Evolutionary conservation across 768 basidiomycete genomes (phyloP), one percentile per base, ranked within the genome.

Genomic region (Megacollybia marginata): DNA sequence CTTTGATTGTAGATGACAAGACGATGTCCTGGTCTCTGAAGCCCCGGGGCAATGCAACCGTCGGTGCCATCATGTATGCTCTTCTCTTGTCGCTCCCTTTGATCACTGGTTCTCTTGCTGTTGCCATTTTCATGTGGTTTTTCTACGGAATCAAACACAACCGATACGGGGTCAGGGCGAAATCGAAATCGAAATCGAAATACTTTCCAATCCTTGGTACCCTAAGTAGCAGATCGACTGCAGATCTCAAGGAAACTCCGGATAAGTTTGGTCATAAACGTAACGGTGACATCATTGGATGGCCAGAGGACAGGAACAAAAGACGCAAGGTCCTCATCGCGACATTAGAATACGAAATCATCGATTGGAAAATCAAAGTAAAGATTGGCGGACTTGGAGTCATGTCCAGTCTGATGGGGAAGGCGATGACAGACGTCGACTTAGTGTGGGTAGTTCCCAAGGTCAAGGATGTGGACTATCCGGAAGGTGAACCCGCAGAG

Each of bases 351-450:
- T 96, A 96, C 67, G 93, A 96, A 65, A 88, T 96, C 62, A 83
- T 96, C 60, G 93, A 95, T 62, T 96, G 93, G 92, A 94, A 94
- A 68, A 68, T 94, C 54, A 96, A 96, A 68, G 93, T 96, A 73
- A 95, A 95, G 75, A 95, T 95, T 55, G 93, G 93, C 70, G 93
- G 93, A 67, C 76, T 96, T 16, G 93, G 93, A 74, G 93, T 95
- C 70, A 96, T 96, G 93, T 95, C 93, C 3, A 85, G 85, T 66
- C 73, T 96, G 33, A 96, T 96, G 93, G 93, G 93, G 55, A 96
- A 95, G 66, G 92, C 93, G 5, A 96, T 96, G 93, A 89, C 88
- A 44, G 93, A 96, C 62, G 93, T 95, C 48, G 93, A 95, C 63
- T 71, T 96, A 42, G 72, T 96, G 50, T 96, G 93, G 93, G 85